Evolutionary conservation across 2,329 filamentous ascomycete genomes (phyloP), one percentile per base, ranked within the genome.

Genomic region (Penicillium sp.): DNA sequence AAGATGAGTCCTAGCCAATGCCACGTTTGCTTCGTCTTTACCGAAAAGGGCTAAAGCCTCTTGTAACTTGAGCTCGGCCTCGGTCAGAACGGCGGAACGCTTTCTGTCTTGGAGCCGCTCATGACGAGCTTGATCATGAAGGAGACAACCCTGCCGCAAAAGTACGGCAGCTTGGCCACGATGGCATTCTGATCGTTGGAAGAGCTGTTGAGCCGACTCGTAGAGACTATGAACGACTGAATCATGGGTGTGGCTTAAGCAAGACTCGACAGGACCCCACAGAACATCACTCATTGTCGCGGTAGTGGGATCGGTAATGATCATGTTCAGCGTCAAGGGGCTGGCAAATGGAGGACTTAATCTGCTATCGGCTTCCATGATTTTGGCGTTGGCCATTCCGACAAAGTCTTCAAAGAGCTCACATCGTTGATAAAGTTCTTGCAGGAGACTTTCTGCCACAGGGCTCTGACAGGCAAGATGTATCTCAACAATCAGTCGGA

Each of bases 121-220:
- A 8, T 44, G 38, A 13, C 51, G 55, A 24, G 46, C 49, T 9
- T 25, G 9, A 28, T 45, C 45, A 49, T 61, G 57, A 9, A 60
- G 32, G 33, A 55, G 57, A 41, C 56, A 57, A 9, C 46, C 58
- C 25, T 57, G 57, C 18, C 57, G 52, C 25, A 61, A 54, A 26
- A 59, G 32, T 25, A 56, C 50, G 0, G 55, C 52, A 9, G 57
- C 58, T 35, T 57, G 53, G 5, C 58, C 58, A 6, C 57, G 53
- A 28, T 50, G 50, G 34, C 51, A 54, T 12, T 49, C 43, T 8
- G 43, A 41, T 27, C 35, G 24, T 11, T 42, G 27, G 33, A 61
- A 61, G 11, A 56, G 37, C 2, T 47, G 33, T 4, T 55, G 28
- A 2, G 55, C 55, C 18, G 49, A 39, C 24, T 57, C 48, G 28